phyloP scores from a whole-genome alignment of 306 rosid genomes.

The Echinosophora koreensis region DNA sequence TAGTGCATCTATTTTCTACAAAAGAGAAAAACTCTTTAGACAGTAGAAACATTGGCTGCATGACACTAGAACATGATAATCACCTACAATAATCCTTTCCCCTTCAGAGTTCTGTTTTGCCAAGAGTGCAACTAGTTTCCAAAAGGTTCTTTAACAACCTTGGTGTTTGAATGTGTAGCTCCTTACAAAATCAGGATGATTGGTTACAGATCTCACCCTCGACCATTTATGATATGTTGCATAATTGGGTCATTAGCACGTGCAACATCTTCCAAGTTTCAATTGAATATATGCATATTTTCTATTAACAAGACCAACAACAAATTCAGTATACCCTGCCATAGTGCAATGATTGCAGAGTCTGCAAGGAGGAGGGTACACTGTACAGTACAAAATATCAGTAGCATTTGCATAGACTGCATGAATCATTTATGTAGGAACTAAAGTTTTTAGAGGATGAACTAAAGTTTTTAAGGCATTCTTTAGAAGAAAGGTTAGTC shows the following conservation, averaged over 20 bases:
- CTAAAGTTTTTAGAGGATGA: background rate
- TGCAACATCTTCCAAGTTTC: constrained; percentile 65
- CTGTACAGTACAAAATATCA: constrained; percentile 75
- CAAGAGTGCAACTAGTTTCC: constrained; percentile 13
- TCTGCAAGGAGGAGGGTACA: constrained; percentile 84
- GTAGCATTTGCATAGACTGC: constrained; percentile 71
- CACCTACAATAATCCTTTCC: background rate
- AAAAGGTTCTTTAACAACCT: constrained; percentile 35
- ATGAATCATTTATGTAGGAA: constrained; percentile 70
- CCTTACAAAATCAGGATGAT: constrained; percentile 77
- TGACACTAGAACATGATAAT: constrained; percentile 31
- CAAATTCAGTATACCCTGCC: constrained; percentile 93
- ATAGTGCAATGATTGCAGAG: constrained; percentile 83
- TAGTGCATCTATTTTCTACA: constrained; percentile 12
- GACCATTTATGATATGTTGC: constrained; percentile 80
- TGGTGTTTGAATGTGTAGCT: constrained; percentile 40
- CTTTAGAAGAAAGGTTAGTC: constrained; percentile 34
- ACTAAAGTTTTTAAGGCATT: background rate
- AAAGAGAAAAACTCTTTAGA: background rate
- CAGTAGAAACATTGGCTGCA: background rate
- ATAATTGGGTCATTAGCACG: constrained; percentile 66
- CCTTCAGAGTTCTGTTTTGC: background rate
- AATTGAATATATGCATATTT: constrained; percentile 78
- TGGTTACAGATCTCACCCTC: constrained; percentile 89
- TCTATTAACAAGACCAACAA: constrained; percentile 75